Conservation (phyloP, 2,329 filamentous ascomycete species). For the Colletotrichum melonis region DNA sequence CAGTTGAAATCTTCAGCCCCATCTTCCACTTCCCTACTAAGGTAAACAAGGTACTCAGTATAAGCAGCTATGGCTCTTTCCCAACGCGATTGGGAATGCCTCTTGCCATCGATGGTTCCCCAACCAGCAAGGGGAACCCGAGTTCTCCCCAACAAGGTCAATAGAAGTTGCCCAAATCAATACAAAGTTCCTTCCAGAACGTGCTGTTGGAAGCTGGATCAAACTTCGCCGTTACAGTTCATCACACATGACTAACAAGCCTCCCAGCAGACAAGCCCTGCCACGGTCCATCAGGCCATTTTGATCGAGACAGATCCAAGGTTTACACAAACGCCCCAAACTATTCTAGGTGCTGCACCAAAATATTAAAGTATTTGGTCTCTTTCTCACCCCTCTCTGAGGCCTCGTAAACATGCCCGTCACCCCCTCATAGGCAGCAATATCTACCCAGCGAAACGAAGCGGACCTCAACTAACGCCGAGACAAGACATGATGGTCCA, state of each 20-base stretch:
- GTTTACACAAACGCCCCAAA: neutral
- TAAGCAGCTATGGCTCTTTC: neutral
- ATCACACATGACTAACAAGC: neutral
- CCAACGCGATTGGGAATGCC: neutral
- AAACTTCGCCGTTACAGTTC: neutral
- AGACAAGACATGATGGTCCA: neutral
- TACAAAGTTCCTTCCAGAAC: neutral
- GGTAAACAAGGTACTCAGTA: neutral
- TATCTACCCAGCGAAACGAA: neutral
- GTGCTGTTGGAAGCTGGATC: neutral
- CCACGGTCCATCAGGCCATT: neutral
- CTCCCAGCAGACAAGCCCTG: neutral
- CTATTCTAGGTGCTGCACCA: neutral
- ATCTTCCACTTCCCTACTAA: neutral
- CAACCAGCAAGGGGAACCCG: neutral
- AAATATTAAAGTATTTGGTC: neutral
- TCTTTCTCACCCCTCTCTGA: neutral
- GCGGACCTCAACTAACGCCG: neutral
- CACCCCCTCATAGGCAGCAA: neutral
- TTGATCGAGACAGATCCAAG: neutral
- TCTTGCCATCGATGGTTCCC: neutral
- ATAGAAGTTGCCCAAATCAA: neutral
- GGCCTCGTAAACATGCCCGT: neutral
- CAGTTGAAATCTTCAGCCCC: neutral
- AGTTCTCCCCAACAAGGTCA: neutral